Evolutionary conservation across 495 filamentous ascomycete genomes (phyloP), one percentile per base, ranked within the genome.

Genomic region (Evansstolkia leycettana): DNA sequence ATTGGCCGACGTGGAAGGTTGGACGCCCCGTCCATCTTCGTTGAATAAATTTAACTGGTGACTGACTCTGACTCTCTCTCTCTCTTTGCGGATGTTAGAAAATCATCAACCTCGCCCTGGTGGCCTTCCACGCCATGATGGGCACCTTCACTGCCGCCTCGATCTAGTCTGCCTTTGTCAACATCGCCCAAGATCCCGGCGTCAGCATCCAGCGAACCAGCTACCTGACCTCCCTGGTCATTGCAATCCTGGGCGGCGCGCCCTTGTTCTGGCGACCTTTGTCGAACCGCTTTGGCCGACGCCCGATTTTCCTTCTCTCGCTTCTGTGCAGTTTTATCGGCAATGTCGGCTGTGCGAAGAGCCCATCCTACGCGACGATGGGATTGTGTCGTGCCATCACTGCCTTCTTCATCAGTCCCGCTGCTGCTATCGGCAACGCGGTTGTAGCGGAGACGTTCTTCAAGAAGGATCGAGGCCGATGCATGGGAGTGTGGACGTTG

Each of bases 1-100:
- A 75, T 40, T 74, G 71, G 71, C 59, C 67, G 10, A 46, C 48
- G 29, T 72, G 68, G 69, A 73, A 73, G 59, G 69, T 72, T 39
- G 43, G 48, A 3, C 4, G 4, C 5, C 4, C n/a, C n/a, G n/a
- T n/a, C n/a, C n/a, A n/a, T n/a, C n/a, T n/a, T n/a, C n/a, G n/a
- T n/a, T n/a, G n/a, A n/a, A n/a, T n/a, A n/a, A n/a, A n/a, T n/a
- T n/a, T n/a, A n/a, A n/a, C n/a, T n/a, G n/a, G n/a, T n/a, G n/a
- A n/a, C n/a, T n/a, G n/a, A n/a, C n/a, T n/a, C n/a, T n/a, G n/a
- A n/a, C n/a, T n/a, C n/a, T n/a, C n/a, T n/a, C n/a, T 18, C 31
- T 13, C 17, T 36, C 18, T 27, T 16, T 33, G n/a, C n/a, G n/a
- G n/a, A n/a, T n/a, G n/a, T 14, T 51, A 73, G 70, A 75, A 73